Evolutionary conservation across 2,329 filamentous ascomycete genomes (phyloP).

Genomic region (Tolypocladium endophyticum): DNA sequence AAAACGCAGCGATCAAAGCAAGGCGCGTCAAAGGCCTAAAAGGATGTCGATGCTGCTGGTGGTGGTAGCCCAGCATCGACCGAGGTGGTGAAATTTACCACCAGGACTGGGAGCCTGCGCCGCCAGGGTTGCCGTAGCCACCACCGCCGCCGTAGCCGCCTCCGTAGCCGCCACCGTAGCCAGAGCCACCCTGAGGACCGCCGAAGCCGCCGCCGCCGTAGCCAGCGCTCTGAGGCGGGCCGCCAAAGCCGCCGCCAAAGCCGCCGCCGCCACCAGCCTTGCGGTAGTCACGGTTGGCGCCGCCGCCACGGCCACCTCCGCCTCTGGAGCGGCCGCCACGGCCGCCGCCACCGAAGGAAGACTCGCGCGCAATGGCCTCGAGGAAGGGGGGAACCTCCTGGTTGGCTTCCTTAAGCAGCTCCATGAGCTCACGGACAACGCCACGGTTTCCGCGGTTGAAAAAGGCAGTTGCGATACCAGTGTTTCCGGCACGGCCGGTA

Average conservation of each 20-base stretch:
- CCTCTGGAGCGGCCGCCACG: constrained; percentile 42
- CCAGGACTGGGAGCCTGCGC: constrained; percentile 53
- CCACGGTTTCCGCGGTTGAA: constrained; percentile 99
- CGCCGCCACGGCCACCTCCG: constrained; percentile 57
- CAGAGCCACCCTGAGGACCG: constrained; percentile 24
- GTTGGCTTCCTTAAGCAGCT: constrained; percentile 98
- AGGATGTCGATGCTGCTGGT: constrained; percentile 6
- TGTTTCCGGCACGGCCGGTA: constrained; percentile 99
- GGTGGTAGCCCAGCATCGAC: background rate
- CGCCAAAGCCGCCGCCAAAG: constrained; percentile 22
- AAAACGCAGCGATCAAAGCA: constrained; percentile 14
- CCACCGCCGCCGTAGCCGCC: constrained; percentile 33
- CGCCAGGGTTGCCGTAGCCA: constrained; percentile 58
- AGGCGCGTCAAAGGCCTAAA: constrained; percentile 1
- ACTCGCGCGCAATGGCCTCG: constrained; percentile 94
- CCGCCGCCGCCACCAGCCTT: constrained; percentile 51
- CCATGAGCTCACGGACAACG: constrained; percentile 90
- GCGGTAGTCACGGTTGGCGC: constrained; percentile 80
- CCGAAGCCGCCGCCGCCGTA: constrained; percentile 28
- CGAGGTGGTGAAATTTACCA: constrained; percentile 37
- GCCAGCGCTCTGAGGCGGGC: constrained; percentile 19
- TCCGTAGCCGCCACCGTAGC: constrained; percentile 27
- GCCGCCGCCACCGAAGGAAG: constrained; percentile 67
- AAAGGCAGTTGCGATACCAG: constrained; percentile 95
- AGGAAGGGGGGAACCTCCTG: constrained; percentile 92